Conservation (phyloP, 495 filamentous ascomycete species). For the Aspergillus olivimuriae region DNA sequence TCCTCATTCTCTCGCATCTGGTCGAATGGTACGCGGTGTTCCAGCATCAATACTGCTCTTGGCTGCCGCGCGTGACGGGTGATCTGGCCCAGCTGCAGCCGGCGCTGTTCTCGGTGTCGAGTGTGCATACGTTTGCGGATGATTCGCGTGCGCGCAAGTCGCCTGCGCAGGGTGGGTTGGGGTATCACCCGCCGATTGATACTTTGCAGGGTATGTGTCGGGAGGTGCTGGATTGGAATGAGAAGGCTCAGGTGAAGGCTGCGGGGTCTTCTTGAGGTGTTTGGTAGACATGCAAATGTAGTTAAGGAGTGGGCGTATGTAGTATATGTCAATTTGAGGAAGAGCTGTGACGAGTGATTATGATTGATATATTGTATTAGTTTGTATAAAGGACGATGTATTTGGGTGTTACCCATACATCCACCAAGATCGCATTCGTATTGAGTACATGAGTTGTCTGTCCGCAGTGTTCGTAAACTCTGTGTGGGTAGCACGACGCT, state of each 20-base stretch:
- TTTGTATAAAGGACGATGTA: too few relatives aligned
- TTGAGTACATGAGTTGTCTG: too few relatives aligned
- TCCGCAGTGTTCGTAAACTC: too few relatives aligned
- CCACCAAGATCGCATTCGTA: too few relatives aligned
- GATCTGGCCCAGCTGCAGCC: constrained; percentile 48
- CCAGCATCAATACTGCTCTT: constrained; percentile 34
- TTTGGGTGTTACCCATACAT: too few relatives aligned
- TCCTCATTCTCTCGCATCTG: constrained; percentile 41
- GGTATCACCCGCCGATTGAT: constrained; percentile 43
- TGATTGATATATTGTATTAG: too few relatives aligned
- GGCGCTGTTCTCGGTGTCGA: constrained; percentile 46
- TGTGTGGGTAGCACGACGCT: too few relatives aligned
- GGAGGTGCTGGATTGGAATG: constrained; percentile 29
- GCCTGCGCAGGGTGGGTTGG: constrained; percentile 43
- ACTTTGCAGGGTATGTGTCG: constrained; percentile 50
- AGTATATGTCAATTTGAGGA: too few relatives aligned
- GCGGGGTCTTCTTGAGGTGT: constrained; percentile 7
- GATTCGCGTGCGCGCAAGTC: constrained; percentile 36
- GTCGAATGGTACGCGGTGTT: constrained; percentile 45
- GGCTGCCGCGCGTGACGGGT: constrained; percentile 33
- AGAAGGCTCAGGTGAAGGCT: constrained; percentile 11
- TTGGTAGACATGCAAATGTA: not conserved
- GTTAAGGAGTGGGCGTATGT: constrained; percentile 3
- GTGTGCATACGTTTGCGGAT: constrained; percentile 40
- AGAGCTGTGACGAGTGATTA: too few relatives aligned